A percentile compares a stretch with the other conserved stretches of the same genome.
These are phyloP conservation scores for Plasmodium cynomolgi DNA, from an alignment of 169 alveolate genomes.

Conservation along the genomic window DNA sequence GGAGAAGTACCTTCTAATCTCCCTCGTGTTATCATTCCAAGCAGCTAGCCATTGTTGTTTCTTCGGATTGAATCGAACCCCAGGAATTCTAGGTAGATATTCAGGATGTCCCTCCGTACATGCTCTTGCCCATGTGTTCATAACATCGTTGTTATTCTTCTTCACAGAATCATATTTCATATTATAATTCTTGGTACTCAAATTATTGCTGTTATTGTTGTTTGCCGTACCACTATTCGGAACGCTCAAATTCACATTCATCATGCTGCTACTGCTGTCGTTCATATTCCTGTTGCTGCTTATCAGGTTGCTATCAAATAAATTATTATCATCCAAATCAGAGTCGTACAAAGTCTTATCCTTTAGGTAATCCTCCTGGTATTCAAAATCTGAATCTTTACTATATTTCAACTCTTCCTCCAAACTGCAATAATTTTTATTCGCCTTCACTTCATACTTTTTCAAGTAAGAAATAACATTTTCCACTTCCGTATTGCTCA, in stretches of 20 bases:
- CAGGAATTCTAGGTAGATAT: slow-evolving; percentile 84
- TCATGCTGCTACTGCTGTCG: background rate
- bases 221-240: background rate
- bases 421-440: slow-evolving; percentile 5
- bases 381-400: slow-evolving; percentile 41
- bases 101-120: slow-evolving; percentile 76
- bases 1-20: slow-evolving; percentile 84
- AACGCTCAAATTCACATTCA: background rate
- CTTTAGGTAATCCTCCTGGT: slow-evolving; percentile 54
- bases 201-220: background rate
- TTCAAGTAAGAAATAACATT: slow-evolving; percentile 47
- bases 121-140: slow-evolving; percentile 43
- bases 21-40: slow-evolving; percentile 86
- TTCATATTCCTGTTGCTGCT: background rate
- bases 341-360: slow-evolving; percentile 64
- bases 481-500: slow-evolving; percentile 47
- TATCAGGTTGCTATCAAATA: background rate
- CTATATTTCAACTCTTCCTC: slow-evolving; percentile 19
- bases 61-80: slow-evolving; percentile 85
- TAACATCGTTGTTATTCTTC: slow-evolving; percentile 25
- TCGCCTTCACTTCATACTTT: slow-evolving; percentile 47
- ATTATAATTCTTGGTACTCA: background rate
- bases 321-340: slow-evolving; percentile 38
- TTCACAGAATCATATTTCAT: slow-evolving; percentile 37
- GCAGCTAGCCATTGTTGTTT: slow-evolving; percentile 88